Conservation (phyloP, 1,284 basidiomycete genomes). For the Boletus semigastroideus region DNA sequence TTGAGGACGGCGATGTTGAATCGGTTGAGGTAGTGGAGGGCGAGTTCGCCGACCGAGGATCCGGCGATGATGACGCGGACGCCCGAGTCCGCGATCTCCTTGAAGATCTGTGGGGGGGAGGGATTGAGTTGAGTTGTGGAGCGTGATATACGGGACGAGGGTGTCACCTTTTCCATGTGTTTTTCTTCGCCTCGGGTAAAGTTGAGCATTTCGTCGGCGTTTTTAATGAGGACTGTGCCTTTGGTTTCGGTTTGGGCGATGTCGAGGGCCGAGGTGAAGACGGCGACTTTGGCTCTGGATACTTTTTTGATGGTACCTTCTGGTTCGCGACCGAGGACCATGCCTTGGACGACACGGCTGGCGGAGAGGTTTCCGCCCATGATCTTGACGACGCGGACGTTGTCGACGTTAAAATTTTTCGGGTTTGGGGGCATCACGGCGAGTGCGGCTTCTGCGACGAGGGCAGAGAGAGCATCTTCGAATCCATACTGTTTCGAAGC, state of each 20-base stretch:
- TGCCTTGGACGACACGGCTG: constrained; percentile 92
- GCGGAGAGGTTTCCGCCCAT: constrained; percentile 87
- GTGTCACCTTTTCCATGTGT: constrained; percentile 85
- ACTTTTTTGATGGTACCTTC: constrained; percentile 88
- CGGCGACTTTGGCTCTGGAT: constrained; percentile 84
- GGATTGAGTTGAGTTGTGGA: neutral
- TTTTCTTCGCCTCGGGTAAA: constrained; percentile 96
- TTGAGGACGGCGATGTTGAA: constrained; percentile 94
- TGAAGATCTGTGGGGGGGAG: constrained; percentile 68
- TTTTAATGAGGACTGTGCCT: constrained; percentile 96
- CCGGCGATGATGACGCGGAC: constrained; percentile 95
- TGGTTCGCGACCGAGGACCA: constrained; percentile 97
- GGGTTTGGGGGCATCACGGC: constrained; percentile 88
- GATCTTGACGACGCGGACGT: constrained; percentile 98
- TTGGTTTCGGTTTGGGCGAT: constrained; percentile 98
- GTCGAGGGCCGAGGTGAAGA: constrained; percentile 92
- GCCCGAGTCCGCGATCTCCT: constrained; percentile 96
- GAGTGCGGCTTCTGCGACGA: constrained; percentile 92
- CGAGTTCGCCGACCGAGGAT: constrained; percentile 91
- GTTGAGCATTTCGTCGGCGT: constrained; percentile 94
- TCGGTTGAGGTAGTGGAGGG: constrained; percentile 95
- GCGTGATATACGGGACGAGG: neutral
- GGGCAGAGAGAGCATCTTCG: constrained; percentile 79
- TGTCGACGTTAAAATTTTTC: constrained; percentile 96
- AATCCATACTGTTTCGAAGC: constrained; percentile 97